phyloP scores from a whole-genome alignment of 208 protist species.

The Leishmania aethiopica region DNA sequence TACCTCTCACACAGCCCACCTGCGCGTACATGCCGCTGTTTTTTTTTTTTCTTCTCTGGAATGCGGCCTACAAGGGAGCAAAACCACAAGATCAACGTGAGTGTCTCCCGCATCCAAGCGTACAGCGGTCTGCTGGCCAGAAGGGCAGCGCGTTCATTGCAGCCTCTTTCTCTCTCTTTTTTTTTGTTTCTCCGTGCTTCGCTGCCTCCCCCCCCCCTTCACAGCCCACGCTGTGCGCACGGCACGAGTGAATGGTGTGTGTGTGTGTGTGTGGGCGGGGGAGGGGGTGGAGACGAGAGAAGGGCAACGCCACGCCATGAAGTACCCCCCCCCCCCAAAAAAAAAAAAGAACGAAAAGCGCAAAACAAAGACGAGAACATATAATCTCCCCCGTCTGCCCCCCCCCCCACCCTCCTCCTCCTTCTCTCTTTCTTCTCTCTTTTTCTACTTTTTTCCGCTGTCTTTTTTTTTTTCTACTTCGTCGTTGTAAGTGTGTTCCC shows the following conservation, averaged over 20 bases:
- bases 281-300: neutral
- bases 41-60: neutral
- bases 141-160: no score
- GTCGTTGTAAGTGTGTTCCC: neutral
- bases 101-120: neutral
- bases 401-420: neutral
- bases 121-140: neutral
- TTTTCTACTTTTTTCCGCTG: neutral
- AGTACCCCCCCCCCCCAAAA: neutral
- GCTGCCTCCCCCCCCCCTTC: neutral
- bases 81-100: neutral
- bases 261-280: neutral
- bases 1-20: neutral
- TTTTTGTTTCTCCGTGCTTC: neutral
- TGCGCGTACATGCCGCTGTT: neutral
- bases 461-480: neutral
- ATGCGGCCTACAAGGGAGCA: neutral
- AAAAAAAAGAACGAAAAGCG: no score
- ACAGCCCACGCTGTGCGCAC: neutral
- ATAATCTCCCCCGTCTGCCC: neutral
- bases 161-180: slow-evolving; percentile 5
- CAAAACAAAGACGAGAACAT: neutral
- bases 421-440: neutral
- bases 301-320: neutral
- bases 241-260: neutral